These are phyloP conservation scores for Phyllostachys edulis DNA, from an alignment of 176 grass and related monocot genomes.

Conservation along the genomic window DNA sequence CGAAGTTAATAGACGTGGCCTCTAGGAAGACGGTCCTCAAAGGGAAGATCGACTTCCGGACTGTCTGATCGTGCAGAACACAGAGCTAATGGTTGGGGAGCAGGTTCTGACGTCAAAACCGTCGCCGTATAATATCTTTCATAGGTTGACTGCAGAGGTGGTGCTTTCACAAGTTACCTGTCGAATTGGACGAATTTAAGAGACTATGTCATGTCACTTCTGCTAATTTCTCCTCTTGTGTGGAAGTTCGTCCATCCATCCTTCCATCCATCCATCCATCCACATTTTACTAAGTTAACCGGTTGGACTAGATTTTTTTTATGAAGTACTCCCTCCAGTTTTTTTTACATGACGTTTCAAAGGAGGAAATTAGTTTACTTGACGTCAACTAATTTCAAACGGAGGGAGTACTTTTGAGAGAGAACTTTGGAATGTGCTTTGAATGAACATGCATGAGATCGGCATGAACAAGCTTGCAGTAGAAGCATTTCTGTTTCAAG, in stretches of 20 bases:
- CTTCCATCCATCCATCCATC: not conserved
- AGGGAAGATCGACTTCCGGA: not conserved
- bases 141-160: no score
- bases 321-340: no score
- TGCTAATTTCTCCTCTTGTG: not conserved
- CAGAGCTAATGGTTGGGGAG: not conserved
- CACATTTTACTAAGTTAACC: no score
- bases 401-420: not conserved
- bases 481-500: slow-evolving; percentile 42
- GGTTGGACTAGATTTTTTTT: not conserved
- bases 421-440: not conserved
- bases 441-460: slow-evolving; percentile 17
- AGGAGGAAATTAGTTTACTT: no score
- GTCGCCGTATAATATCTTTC: no score
- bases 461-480: slow-evolving; percentile 24
- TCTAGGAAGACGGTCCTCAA: no score
- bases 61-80: no score
- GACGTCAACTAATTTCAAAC: no score
- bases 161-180: not conserved
- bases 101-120: no score
- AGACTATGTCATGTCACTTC: not conserved
- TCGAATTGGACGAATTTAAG: not conserved
- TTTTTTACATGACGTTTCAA: no score
- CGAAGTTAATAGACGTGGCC: not conserved
- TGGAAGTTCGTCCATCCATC: not conserved